A percentile compares a stretch with the other conserved stretches of the same genome.
phyloP scores from a whole-genome alignment of 345 rosid genomes.

The Salix caprea region DNA sequence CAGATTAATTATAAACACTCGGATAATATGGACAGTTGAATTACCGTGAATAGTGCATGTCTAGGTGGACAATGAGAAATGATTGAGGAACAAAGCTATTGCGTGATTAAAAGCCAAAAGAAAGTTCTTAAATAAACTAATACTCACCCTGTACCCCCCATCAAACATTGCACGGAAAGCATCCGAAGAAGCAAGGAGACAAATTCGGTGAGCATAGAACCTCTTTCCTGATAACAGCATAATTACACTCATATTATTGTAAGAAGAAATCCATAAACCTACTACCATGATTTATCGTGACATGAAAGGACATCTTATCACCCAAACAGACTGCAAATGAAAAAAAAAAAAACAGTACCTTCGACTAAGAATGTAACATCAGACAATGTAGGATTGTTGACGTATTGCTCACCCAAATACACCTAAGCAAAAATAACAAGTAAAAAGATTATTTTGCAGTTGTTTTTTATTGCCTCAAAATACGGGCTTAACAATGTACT shows the following conservation, averaged over 20 bases:
- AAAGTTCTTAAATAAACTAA: background rate
- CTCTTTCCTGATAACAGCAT: constrained; percentile 40
- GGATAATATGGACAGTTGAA: background rate
- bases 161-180: constrained; percentile 82
- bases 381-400: constrained; percentile 61
- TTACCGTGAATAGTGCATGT: background rate
- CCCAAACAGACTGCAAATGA: background rate
- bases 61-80: background rate
- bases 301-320: background rate
- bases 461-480: background rate
- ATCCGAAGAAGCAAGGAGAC: constrained; percentile 78
- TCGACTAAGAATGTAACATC: constrained; percentile 67
- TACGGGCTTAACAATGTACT: background rate
- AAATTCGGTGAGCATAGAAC: constrained; percentile 67
- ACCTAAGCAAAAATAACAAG: constrained; percentile 32
- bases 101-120: background rate
- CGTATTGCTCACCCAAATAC: constrained; percentile 61
- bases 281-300: background rate
- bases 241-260: background rate
- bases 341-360: constrained; percentile 30
- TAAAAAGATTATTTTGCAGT: background rate
- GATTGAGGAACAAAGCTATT: background rate
- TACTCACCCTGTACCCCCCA: constrained; percentile 64
- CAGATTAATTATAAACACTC: background rate
- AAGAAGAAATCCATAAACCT: background rate